phyloP scores from a whole-genome alignment of 179 eudicot species.

The Kewa caespitosa region DNA sequence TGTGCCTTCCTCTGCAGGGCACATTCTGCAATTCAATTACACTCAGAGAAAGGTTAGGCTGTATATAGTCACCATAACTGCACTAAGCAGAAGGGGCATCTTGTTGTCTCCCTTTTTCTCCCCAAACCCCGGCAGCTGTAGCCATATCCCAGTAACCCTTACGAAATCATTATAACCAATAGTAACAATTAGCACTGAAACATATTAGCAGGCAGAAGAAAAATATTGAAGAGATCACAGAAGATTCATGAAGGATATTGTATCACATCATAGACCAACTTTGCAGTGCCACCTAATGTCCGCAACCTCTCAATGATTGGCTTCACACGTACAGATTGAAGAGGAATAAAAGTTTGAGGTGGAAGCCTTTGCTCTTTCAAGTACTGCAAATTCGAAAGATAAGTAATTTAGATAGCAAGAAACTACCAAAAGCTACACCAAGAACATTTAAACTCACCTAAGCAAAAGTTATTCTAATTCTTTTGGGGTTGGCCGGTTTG shows the following conservation, averaged over 20 bases:
- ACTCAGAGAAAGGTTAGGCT: neutral
- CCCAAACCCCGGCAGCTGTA: neutral
- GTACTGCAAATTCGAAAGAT: conserved; percentile 50
- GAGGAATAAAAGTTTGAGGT: conserved; percentile 95
- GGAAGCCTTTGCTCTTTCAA: conserved; percentile 94
- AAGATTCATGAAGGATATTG: conserved; percentile 71
- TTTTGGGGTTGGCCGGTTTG: too few relatives aligned
- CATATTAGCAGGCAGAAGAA: neutral
- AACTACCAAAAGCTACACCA: conserved; percentile 1
- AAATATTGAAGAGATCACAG: neutral
- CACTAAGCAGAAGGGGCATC: neutral
- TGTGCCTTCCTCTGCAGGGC: neutral
- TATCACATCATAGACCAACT: conserved; percentile 86
- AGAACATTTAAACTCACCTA: neutral
- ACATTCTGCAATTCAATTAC: neutral
- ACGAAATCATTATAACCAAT: conserved; percentile 3
- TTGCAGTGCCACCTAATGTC: conserved; percentile 79
- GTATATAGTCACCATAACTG: neutral
- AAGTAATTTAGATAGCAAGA: conserved; percentile 3
- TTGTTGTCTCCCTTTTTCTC: neutral
- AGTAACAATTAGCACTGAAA: neutral
- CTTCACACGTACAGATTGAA: conserved; percentile 90
- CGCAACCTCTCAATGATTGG: conserved; percentile 82
- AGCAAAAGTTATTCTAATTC: too few relatives aligned
- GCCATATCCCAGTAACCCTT: neutral